Evolutionary conservation across 2,329 filamentous ascomycete species (phyloP).

Genomic region (Biscogniauxia marginata): DNA sequence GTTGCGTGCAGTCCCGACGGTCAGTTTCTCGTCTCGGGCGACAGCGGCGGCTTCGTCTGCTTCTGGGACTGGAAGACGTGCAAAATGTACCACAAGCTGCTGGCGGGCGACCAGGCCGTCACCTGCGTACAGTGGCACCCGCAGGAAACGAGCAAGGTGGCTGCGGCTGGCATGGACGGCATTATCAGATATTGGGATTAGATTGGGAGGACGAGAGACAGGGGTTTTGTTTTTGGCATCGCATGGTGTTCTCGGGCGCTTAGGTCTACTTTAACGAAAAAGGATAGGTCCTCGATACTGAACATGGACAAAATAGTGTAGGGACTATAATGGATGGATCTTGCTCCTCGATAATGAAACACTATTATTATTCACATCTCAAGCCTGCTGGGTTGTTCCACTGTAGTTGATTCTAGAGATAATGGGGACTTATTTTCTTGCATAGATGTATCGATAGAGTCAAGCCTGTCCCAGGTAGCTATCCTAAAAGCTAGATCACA

Average conservation of each 20-base stretch:
- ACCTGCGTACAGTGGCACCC: conserved; percentile 94
- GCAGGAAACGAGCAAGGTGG: conserved; percentile 94
- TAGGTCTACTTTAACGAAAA: too few relatives aligned
- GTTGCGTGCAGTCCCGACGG: conserved; percentile 87
- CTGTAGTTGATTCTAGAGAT: too few relatives aligned
- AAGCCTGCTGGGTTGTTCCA: too few relatives aligned
- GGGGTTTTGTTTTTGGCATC: conserved; percentile 1
- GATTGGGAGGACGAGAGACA: conserved; percentile 63
- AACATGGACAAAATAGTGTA: too few relatives aligned
- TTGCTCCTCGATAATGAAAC: too few relatives aligned
- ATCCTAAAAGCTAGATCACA: too few relatives aligned
- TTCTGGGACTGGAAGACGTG: conserved; percentile 99
- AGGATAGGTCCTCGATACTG: too few relatives aligned
- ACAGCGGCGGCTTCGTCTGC: conserved; percentile 84
- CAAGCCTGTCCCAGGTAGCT: too few relatives aligned
- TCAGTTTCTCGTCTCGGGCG: conserved; percentile 83
- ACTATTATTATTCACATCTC: too few relatives aligned
- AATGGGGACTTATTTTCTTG: too few relatives aligned
- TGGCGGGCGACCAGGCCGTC: conserved; percentile 77
- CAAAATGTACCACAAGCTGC: conserved; percentile 97
- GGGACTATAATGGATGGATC: too few relatives aligned
- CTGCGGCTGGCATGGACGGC: conserved; percentile 85
- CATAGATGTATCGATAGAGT: too few relatives aligned
- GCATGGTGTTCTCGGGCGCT: conserved; percentile 13
- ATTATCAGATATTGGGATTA: conserved; percentile 93